Base-by-base conservation (phyloP, 2,329 filamentous ascomycete genomes). In the Colletotrichum spinosum region DNA sequence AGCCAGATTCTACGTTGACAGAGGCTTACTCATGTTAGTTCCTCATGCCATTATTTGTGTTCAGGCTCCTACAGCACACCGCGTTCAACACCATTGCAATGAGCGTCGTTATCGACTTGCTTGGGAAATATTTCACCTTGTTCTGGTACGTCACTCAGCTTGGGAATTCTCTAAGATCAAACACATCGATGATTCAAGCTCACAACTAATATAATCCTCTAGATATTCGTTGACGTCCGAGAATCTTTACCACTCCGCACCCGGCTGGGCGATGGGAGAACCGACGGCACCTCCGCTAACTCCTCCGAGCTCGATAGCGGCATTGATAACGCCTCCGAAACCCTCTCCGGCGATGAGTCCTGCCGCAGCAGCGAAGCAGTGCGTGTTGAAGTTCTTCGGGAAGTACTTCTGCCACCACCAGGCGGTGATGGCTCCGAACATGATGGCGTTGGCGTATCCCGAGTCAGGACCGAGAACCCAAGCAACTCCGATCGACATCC, bases 341-440 rank as follows among this genome's bases (percentile, higher is more conserved):
- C 87, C 87, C 74, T 90, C 87, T 2, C 88, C 87, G 2, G 87
- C 87, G 69, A 90, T 88, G 55, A 89, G 73, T 62, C 88, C 87
- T 13, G 87, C 87, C 0, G 88, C 87, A 56, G 88, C 78, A 2
- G 86, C 85, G 67, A 85, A 89, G 4, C 82, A 85, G 71, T 85
- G 88, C 59, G 82, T 80, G 56, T 87, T 86, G 67, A 85, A 89
- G 60, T 72, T 75, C 65, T 78, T 79, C 6, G 80, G 76, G 67
- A 78, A 83, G 67, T 76, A 82, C 77, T 83, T 88, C 55, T 74
- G 77, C 87, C 88, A 90, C 73, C 83, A 74, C 74, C 80, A 83
- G 1, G 85, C 80, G 0, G 82, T 77, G 10, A 84, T 75, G 6
- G 85, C 79, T 5, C 87, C 88, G n/a, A 86, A 84, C 38, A 84